phyloP scores from a whole-genome alignment of 352 stramenopile genomes.

The Globisporangium radiosum region DNA sequence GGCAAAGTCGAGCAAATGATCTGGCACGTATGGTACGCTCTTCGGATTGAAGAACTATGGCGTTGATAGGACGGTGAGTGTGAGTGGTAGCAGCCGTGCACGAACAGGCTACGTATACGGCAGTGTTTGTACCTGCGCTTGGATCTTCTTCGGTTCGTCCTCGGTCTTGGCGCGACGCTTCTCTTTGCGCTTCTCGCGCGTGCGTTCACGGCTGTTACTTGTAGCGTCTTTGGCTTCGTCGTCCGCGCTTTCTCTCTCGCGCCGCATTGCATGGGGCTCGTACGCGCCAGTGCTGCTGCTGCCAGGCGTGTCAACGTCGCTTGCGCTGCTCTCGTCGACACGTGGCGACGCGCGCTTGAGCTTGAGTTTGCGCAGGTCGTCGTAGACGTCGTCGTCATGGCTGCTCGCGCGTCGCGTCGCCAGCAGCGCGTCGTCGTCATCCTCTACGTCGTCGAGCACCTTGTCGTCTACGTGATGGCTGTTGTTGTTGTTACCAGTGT shows the following conservation, averaged over 20 bases:
- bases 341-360: slow-evolving; percentile 31
- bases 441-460: slow-evolving; percentile 6
- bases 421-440: slow-evolving; percentile 16
- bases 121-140: slow-evolving; percentile 31
- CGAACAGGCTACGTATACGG: not conserved
- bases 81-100: not conserved
- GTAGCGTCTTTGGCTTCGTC: slow-evolving; percentile 29
- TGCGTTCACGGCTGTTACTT: slow-evolving; percentile 20
- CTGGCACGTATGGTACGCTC: slow-evolving; percentile 71
- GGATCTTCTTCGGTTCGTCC: slow-evolving; percentile 59
- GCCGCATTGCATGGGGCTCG: not conserved
- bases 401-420: slow-evolving; percentile 17
- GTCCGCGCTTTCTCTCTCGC: slow-evolving; percentile 11
- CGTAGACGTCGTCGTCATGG: slow-evolving; percentile 38
- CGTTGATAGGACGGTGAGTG: not conserved
- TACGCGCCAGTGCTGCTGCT: not conserved
- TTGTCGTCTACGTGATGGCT: slow-evolving; percentile 16
- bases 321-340: slow-evolving; percentile 17
- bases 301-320: slow-evolving; percentile 10
- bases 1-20: slow-evolving; percentile 80
- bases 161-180: slow-evolving; percentile 52
- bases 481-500: slow-evolving; percentile 17
- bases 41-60: slow-evolving; percentile 78
- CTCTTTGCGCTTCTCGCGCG: slow-evolving; percentile 48
- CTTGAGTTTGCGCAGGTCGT: slow-evolving; percentile 36